Conservation (phyloP, 1,284 basidiomycete genomes). For the Athelia psychrophila region DNA sequence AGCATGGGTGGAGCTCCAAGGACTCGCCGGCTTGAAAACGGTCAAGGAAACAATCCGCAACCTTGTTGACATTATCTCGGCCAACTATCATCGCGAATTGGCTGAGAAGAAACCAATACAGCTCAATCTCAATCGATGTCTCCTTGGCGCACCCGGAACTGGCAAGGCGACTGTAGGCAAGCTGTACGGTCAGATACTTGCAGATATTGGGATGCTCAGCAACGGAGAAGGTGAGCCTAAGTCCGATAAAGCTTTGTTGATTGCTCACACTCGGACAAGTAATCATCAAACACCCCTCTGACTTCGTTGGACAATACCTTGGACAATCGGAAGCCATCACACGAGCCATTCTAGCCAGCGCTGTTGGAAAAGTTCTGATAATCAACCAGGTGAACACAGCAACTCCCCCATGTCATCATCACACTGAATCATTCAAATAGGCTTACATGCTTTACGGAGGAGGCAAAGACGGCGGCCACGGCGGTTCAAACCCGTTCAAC, state of each 20-base stretch:
- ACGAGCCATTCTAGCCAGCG: conserved; percentile 53
- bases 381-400: conserved; percentile 69
- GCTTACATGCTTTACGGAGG: conserved; percentile 64
- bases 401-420: no score
- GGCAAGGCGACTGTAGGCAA: conserved; percentile 69
- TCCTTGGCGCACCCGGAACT: conserved; percentile 55
- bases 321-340: conserved; percentile 64
- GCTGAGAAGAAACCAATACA: conserved; percentile 47
- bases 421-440: no score
- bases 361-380: conserved; percentile 60
- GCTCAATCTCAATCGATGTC: conserved; percentile 58
- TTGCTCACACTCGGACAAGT: conserved; percentile 32
- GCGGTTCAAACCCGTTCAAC: conserved; percentile 45
- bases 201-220: conserved; percentile 56
- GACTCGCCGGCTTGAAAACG: conserved; percentile 47
- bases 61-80: conserved; percentile 42
- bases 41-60: conserved; percentile 56
- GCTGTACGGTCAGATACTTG: conserved; percentile 58
- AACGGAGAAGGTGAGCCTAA: conserved; percentile 58
- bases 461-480: not conserved
- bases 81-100: conserved; percentile 60
- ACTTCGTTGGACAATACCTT: conserved; percentile 52
- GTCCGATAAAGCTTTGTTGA: not conserved
- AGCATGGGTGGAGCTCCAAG: conserved; percentile 51
- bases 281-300: conserved; percentile 60